phyloP scores from a whole-genome alignment of 1,284 basidiomycete species.

The Ceratobasidium sp. region DNA sequence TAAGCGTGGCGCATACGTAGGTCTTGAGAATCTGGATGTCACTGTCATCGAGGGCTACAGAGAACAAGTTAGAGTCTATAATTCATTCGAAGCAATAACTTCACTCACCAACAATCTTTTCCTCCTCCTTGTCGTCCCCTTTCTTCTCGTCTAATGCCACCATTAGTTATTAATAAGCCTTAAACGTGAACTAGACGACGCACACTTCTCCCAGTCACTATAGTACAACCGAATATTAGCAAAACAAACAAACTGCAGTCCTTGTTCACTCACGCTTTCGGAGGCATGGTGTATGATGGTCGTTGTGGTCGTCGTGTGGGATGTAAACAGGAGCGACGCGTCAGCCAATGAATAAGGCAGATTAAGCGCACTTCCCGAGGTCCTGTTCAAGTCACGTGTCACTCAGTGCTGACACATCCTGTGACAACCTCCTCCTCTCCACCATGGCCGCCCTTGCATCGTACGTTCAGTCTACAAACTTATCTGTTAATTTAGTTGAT shows the following conservation, averaged over 20 bases:
- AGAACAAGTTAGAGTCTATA: constrained; percentile 41
- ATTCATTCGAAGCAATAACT: not conserved
- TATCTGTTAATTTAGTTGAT: not conserved
- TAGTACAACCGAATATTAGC: constrained; percentile 24
- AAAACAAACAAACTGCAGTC: constrained; percentile 47
- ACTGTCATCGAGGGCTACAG: constrained; percentile 91
- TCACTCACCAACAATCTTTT: constrained; percentile 88
- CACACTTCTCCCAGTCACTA: constrained; percentile 98
- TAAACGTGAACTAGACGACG: constrained; percentile 53
- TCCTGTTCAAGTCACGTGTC: constrained; percentile 55
- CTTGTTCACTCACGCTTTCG: constrained; percentile 71
- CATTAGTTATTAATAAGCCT: constrained; percentile 7
- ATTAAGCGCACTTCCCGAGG: constrained; percentile 50
- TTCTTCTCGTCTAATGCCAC: constrained; percentile 81
- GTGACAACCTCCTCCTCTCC: constrained; percentile 42
- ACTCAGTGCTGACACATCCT: constrained; percentile 36
- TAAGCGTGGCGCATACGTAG: constrained; percentile 72
- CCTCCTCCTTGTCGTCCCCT: constrained; percentile 84
- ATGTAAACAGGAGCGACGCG: constrained; percentile 47
- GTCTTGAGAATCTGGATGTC: constrained; percentile 99
- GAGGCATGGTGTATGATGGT: constrained; percentile 71
- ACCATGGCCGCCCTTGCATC: constrained; percentile 72
- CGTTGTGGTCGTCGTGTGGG: constrained; percentile 48
- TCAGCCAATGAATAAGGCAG: constrained; percentile 40
- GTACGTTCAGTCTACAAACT: constrained; percentile 59